Conservation (phyloP, 495 filamentous ascomycete genomes). For the Lichenothelia convexa region DNA sequence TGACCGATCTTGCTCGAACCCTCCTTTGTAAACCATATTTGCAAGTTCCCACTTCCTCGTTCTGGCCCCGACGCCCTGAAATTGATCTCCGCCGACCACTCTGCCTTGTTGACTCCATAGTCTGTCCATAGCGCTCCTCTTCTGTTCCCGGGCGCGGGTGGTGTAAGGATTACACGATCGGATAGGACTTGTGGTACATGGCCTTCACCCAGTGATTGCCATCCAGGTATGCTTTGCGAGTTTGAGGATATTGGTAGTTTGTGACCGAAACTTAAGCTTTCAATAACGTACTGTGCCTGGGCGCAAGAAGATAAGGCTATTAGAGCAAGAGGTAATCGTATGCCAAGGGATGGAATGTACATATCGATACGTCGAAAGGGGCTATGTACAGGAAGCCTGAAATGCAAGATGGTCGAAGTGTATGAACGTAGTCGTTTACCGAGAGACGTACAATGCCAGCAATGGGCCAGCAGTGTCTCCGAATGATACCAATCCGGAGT, state of each 20-base stretch:
- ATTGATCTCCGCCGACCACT: conserved; percentile 68
- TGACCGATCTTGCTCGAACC: conserved; percentile 45
- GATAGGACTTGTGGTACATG: conserved; percentile 59
- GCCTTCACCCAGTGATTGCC: conserved; percentile 51
- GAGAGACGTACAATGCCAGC: too few species aligned
- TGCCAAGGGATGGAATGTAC: conserved; percentile 28
- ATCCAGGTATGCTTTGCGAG: conserved; percentile 39
- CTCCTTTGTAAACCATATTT: conserved; percentile 77
- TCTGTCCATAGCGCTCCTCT: conserved; percentile 72
- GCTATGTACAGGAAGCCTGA: conserved; percentile 15
- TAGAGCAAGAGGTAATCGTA: too few species aligned
- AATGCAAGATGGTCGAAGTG: too few species aligned
- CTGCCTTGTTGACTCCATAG: conserved; percentile 15
- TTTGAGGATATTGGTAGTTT: conserved; percentile 40
- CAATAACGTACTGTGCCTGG: conserved; percentile 40
- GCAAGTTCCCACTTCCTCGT: conserved; percentile 70
- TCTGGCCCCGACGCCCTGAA: conserved; percentile 81
- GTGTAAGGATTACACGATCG: conserved; percentile 83
- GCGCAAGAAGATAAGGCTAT: conserved; percentile 32
- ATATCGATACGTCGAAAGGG: conserved; percentile 6
- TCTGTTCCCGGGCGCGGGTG: conserved; percentile 68
- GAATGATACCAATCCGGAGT: too few species aligned
- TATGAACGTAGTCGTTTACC: too few species aligned
- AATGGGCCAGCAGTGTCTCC: too few species aligned
- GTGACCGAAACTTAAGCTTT: conserved; percentile 63